Evolutionary conservation across 208 protist species (phyloP), one percentile per base, ranked within the genome.

Genomic region (Leishmania tarentolae): DNA sequence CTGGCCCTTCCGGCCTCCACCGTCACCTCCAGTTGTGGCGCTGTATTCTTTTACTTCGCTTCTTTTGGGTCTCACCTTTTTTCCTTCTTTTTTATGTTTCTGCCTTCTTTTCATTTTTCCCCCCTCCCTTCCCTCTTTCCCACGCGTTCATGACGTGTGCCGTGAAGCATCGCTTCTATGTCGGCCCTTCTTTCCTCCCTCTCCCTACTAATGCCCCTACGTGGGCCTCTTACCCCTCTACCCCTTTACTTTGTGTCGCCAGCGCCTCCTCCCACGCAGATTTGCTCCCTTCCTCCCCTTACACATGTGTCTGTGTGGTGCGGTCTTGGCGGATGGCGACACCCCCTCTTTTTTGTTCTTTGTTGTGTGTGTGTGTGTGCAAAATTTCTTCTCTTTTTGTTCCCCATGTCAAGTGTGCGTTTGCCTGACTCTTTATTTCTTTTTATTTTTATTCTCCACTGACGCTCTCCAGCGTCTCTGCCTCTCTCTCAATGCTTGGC

Each of bases 221-320:
- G 57, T 63, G 3, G 44, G 44, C 1, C 3, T 63, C 57, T 28
- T 35, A 31, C 57, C n/a, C 57, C 31, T 76, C 50, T 53, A 53
- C 65, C 72, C 66, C 50, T 65, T 46, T 37, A 78, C 68, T n/a
- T 66, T 76, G 65, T 65, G 5, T 53, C 50, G 50, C n/a, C 50
- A 21, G 66, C 8, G 11, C 50, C n/a, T 76, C n/a, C 50, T 59
- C 50, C 50, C 28, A 37, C 21, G 6, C 31, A 40, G 56, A 63
- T 66, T 35, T 65, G 6, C 17, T n/a, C 35, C 31, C 40, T 76
- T 24, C 15, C 28, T 24, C n/a, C 57, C 57, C 57, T 9, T 15
- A 9, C 28, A 63, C 57, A 28, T 31, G 13, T 31, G 57, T 28
- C 6, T 63, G 28, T 35, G 50, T 19, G 50, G 50, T 53, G 50